Conservation (phyloP, 78 protist genomes). For the Pirum gemmata region DNA sequence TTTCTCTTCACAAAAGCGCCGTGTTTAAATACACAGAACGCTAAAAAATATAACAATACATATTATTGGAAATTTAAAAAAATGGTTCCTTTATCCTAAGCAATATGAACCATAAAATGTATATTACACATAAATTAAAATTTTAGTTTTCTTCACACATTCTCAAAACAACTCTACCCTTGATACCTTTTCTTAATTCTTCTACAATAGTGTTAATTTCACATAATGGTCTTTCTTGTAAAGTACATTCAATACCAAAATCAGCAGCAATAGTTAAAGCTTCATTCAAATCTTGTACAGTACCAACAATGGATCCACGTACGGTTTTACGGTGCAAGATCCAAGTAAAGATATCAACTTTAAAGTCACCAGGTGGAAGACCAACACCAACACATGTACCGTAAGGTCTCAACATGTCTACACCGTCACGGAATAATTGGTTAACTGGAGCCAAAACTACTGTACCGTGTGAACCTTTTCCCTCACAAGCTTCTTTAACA, state of each 20-base stretch:
- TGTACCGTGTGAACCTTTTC: not conserved
- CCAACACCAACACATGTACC: not conserved
- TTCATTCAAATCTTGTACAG: not conserved
- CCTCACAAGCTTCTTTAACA: not conserved
- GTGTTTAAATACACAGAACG: too few relatives aligned
- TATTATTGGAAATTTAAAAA: too few relatives aligned
- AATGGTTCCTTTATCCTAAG: too few relatives aligned
- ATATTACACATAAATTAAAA: too few relatives aligned
- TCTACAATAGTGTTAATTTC: not conserved
- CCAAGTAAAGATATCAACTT: not conserved
- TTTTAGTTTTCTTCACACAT: too few relatives aligned
- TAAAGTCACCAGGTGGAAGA: constrained; percentile 1
- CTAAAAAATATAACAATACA: too few relatives aligned
- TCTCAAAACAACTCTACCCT: not conserved
- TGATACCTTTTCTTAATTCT: not conserved
- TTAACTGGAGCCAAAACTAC: not conserved
- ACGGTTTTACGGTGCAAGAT: not conserved
- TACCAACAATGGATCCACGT: constrained; percentile 4
- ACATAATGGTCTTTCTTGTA: not conserved
- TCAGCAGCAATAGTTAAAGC: constrained; percentile 8
- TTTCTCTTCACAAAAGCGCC: too few relatives aligned
- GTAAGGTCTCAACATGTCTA: not conserved
- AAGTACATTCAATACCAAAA: not conserved
- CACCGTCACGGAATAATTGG: not conserved
- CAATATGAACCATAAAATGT: too few relatives aligned